Evolutionary conservation across 345 rosid genomes (phyloP).

Genomic region (Bretschneidera sinensis): DNA sequence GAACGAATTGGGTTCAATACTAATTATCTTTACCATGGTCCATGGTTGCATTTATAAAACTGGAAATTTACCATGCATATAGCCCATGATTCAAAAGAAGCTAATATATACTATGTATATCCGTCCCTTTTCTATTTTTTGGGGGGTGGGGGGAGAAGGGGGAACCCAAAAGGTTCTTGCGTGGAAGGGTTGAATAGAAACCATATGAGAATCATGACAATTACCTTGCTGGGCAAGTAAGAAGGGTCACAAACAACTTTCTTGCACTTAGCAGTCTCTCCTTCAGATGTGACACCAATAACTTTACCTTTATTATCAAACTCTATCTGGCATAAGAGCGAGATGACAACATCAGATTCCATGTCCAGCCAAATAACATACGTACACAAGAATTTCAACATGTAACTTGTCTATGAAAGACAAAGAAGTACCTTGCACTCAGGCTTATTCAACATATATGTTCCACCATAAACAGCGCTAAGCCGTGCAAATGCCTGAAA

Average conservation of each 20-base stretch:
- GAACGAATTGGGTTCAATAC: neutral
- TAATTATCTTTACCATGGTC: neutral
- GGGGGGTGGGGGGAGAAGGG: neutral
- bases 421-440: conserved; percentile 71
- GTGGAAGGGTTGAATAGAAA: neutral
- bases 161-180: conserved; percentile 3
- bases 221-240: conserved; percentile 80
- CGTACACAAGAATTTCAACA: neutral
- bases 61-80: neutral
- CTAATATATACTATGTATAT: neutral
- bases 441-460: conserved; percentile 92
- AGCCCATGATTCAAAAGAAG: neutral
- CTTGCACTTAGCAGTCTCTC: conserved; percentile 97
- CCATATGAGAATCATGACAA: neutral
- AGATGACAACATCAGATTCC: conserved; percentile 12
- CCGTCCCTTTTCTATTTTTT: no score
- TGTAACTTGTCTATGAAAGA: neutral
- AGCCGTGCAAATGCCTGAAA: conserved; percentile 92
- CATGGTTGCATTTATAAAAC: neutral
- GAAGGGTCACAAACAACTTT: conserved; percentile 98
- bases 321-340: conserved; percentile 57
- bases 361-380: conserved; percentile 3
- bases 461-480: conserved; percentile 98
- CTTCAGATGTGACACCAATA: conserved; percentile 89
- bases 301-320: conserved; percentile 84